These are phyloP conservation scores for Rhizopogon rudus DNA, from an alignment of 768 basidiomycete species.

Conservation along the genomic window DNA sequence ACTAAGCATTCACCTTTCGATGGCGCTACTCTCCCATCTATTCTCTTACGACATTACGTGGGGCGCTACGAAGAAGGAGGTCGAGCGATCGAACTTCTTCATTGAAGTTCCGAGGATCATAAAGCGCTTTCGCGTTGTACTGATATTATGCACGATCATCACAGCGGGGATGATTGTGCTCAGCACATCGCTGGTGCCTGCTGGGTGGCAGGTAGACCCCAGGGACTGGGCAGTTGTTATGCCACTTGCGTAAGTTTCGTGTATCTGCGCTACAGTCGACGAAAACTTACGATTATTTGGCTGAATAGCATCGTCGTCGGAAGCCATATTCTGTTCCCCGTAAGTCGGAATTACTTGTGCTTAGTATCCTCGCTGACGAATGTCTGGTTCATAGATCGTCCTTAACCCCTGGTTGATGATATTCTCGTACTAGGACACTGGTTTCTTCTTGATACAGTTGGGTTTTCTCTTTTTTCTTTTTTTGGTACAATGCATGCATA, in stretches of 20 bases:
- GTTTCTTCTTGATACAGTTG: too few species aligned
- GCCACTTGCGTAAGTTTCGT: slow-evolving; percentile 61
- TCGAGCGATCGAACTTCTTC: slow-evolving; percentile 80
- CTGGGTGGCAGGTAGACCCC: slow-evolving; percentile 58
- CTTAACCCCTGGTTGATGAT: slow-evolving; percentile 90
- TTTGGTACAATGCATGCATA: neutral
- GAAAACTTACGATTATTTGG: neutral
- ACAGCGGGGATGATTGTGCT: slow-evolving; percentile 56
- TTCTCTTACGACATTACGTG: slow-evolving; percentile 66
- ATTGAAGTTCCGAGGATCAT: slow-evolving; percentile 76
- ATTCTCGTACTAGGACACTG: slow-evolving; percentile 45
- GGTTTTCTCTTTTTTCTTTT: neutral
- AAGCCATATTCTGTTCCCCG: slow-evolving; percentile 72
- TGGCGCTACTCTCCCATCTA: slow-evolving; percentile 61
- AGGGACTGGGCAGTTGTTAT: slow-evolving; percentile 71
- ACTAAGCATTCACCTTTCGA: slow-evolving; percentile 63
- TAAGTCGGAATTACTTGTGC: slow-evolving; percentile 29
- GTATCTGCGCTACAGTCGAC: neutral
- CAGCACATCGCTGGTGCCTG: slow-evolving; percentile 47
- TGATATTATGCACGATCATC: slow-evolving; percentile 46
- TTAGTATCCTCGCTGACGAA: slow-evolving; percentile 18
- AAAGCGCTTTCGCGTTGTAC: slow-evolving; percentile 68
- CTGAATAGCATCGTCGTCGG: slow-evolving; percentile 48
- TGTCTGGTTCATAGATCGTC: slow-evolving; percentile 52
- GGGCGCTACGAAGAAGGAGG: slow-evolving; percentile 54